Base-by-base conservation (phyloP, 495 filamentous ascomycete genomes). In the Aspergillus wentii region DNA sequence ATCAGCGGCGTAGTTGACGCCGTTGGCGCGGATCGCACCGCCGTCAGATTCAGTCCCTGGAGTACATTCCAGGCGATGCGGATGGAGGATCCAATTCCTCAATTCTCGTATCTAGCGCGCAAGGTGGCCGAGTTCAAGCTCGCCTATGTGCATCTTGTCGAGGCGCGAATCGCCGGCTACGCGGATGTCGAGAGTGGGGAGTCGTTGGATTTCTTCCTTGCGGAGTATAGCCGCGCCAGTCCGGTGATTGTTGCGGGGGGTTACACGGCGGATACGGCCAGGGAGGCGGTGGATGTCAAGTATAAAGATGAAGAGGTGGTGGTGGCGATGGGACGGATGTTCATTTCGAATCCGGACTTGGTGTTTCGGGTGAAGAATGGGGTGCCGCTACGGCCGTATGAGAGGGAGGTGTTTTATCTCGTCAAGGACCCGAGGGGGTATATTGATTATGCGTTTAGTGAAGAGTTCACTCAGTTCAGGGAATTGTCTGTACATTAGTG, bases 291-390 rank as follows among this genome's bases (percentile, higher is more conserved):
- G 8, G 76, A 83, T 45, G 52, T 66, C 26, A 48, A 75, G 29
- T 78, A 77, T 46, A 55, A 60, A 41, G 69, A 71, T 17, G 60
- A 69, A 46, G 66, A 83, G 32, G 55, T 76, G 16, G 48, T 72
- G 1, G 54, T 77, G 39, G 73, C 68, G 0, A 83, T 83, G 58
- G 84, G 84, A 14, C 54, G 80, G 26, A 69, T 64, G 23, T 91
- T 79, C 45, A 82, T 84, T 38, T 66, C 80, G 39, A 90, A 76
- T 38, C 85, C 85, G 2, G 85, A 90, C 56, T 50, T 92, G 48
- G 66, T 74, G 2, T 86, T 78, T 49, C 65, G 78, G 37, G 38
- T 89, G 8, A 56, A 70, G 57, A 51, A 80, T 31, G 74, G 72
- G 0, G 64, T 86, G 27, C 50, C 57, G 18, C 57, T 88, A 25